Evolutionary conservation across 2,329 filamentous ascomycete species (phyloP).

Genomic region (Calonectria hawksworthii): DNA sequence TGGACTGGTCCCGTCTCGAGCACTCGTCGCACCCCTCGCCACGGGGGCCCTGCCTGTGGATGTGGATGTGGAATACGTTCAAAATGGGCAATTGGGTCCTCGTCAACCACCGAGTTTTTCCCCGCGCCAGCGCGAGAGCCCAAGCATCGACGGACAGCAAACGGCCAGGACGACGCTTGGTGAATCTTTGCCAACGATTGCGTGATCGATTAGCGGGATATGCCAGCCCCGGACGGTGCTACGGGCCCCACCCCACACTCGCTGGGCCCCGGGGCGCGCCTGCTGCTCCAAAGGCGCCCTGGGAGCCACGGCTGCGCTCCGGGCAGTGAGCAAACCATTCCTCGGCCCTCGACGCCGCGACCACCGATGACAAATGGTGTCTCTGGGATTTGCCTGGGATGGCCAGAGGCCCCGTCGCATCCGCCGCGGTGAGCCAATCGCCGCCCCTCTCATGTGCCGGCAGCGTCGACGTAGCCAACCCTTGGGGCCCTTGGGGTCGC

Average conservation of each 20-base stretch:
- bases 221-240: slow-evolving; percentile 45
- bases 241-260: slow-evolving; percentile 40
- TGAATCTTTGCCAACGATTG: slow-evolving; percentile 48
- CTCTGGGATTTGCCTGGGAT: slow-evolving; percentile 41
- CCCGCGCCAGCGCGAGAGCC: slow-evolving; percentile 40
- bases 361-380: slow-evolving; percentile 45
- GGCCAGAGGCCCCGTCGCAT: slow-evolving; percentile 6
- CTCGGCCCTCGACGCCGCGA: slow-evolving; percentile 39
- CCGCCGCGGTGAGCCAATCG: slow-evolving; percentile 34
- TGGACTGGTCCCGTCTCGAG: slow-evolving; percentile 27
- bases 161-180: slow-evolving; percentile 41
- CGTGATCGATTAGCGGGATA: slow-evolving; percentile 50
- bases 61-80: slow-evolving; percentile 2
- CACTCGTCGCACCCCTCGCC: slow-evolving; percentile 19
- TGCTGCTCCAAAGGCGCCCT: background rate
- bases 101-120: slow-evolving; percentile 43
- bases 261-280: background rate
- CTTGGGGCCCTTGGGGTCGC: background rate
- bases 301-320: slow-evolving; percentile 6
- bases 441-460: slow-evolving; percentile 23
- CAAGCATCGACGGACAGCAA: slow-evolving; percentile 19
- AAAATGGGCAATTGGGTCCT: slow-evolving; percentile 20
- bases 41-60: background rate
- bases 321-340: slow-evolving; percentile 2
- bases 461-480: background rate